Evolutionary conservation across 306 rosid genomes (phyloP).

Genomic region (Inga leiocalycina): DNA sequence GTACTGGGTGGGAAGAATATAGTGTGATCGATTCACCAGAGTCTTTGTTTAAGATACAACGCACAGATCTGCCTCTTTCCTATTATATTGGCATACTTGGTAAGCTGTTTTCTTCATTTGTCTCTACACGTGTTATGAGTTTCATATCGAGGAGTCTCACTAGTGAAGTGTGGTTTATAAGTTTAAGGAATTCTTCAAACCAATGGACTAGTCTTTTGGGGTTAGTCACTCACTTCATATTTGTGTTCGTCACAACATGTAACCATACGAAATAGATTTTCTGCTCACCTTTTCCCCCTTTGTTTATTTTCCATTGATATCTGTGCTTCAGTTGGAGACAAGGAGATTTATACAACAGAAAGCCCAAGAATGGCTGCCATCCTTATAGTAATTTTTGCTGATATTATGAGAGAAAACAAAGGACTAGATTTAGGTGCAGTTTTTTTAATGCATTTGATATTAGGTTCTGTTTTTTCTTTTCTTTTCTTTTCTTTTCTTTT

Average conservation of each 20-base stretch:
- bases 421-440: background rate
- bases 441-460: too few species aligned
- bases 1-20: slow-evolving; percentile 19
- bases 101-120: slow-evolving; percentile 4
- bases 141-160: too few species aligned
- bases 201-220: too few species aligned
- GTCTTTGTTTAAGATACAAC: slow-evolving; percentile 39
- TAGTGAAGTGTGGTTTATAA: too few species aligned
- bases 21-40: slow-evolving; percentile 24
- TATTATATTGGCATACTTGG: slow-evolving; percentile 61
- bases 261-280: too few species aligned
- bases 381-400: background rate
- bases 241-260: too few species aligned
- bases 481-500: too few species aligned
- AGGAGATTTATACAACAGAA: too few species aligned
- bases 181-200: too few species aligned
- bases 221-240: too few species aligned
- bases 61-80: slow-evolving; percentile 52
- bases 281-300: background rate
- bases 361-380: background rate
- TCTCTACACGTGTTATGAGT: background rate
- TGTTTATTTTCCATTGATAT: background rate
- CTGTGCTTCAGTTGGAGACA: background rate
- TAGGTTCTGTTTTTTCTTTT: too few species aligned
- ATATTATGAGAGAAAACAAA: background rate